phyloP scores from a whole-genome alignment of 345 rosid species.

The Mercurialis annua region DNA sequence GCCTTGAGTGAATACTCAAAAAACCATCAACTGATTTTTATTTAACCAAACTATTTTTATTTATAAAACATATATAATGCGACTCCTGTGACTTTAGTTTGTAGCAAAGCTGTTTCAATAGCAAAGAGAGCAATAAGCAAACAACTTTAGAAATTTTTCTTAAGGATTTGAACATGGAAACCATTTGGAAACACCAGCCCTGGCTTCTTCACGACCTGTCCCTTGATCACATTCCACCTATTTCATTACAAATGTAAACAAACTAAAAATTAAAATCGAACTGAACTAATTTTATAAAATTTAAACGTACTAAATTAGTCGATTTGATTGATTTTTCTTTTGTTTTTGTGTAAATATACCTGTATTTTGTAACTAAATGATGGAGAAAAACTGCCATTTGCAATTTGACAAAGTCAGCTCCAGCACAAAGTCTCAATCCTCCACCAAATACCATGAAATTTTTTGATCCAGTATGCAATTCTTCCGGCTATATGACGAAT shows the following conservation, averaged over 20 bases:
- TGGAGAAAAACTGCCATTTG: neutral
- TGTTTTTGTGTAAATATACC: no score
- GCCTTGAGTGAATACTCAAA: no score
- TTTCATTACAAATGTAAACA: no score
- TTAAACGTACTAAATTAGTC: neutral
- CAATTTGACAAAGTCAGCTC: neutral
- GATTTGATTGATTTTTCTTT: neutral
- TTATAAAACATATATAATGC: no score
- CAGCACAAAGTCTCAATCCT: constrained; percentile 9
- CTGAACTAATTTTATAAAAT: neutral
- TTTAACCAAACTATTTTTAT: no score
- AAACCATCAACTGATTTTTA: no score
- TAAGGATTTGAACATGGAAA: neutral
- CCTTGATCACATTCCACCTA: neutral
- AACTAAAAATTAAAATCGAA: neutral
- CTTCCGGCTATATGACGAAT: no score
- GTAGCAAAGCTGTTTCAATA: no score
- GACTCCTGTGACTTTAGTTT: no score
- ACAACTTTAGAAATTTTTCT: no score
- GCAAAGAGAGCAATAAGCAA: no score
- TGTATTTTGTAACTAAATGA: neutral
- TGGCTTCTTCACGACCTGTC: neutral
- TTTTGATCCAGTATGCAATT: constrained; percentile 18
- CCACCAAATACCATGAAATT: constrained; percentile 30
- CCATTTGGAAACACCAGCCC: neutral